phyloP scores from a whole-genome alignment of 768 basidiomycete species.

The Sporobolomyces phaffii region DNA sequence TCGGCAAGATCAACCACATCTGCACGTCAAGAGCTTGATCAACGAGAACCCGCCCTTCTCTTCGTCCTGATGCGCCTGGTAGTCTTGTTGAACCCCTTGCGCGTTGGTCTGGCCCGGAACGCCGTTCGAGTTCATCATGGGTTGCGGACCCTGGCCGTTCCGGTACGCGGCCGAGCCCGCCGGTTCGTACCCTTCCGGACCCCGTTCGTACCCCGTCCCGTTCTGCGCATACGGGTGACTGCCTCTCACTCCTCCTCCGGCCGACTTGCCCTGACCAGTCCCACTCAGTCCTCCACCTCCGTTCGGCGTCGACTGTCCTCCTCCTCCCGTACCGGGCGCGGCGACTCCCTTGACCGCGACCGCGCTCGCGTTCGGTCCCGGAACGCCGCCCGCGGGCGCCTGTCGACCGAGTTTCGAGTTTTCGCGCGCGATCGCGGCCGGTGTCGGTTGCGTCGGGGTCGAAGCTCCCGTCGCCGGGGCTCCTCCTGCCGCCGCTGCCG shows the following conservation, averaged over 20 bases:
- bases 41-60: constrained; percentile 36
- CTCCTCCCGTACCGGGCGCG: neutral
- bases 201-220: constrained; percentile 12
- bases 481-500: constrained; percentile 30
- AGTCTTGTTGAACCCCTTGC: constrained; percentile 12
- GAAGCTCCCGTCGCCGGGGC: constrained; percentile 46
- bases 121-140: constrained; percentile 13
- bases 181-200: constrained; percentile 9
- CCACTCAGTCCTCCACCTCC: neutral
- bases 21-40: constrained; percentile 40
- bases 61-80: constrained; percentile 31
- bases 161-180: constrained; percentile 7
- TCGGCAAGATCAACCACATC: constrained; percentile 30
- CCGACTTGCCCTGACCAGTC: too few relatives aligned
- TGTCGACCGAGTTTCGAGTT: constrained; percentile 61
- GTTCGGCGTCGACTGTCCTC: neutral
- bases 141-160: neutral
- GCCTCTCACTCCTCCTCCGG: neutral
- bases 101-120: neutral
- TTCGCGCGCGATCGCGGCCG: constrained; percentile 70
- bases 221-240: constrained; percentile 10
- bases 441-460: constrained; percentile 50
- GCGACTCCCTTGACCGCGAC: constrained; percentile 35
- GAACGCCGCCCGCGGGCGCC: constrained; percentile 23
- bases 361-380: constrained; percentile 27